Evolutionary conservation across 305 asterid genomes (phyloP), one percentile per base, ranked within the genome.

Genomic region (Rubia occidens): DNA sequence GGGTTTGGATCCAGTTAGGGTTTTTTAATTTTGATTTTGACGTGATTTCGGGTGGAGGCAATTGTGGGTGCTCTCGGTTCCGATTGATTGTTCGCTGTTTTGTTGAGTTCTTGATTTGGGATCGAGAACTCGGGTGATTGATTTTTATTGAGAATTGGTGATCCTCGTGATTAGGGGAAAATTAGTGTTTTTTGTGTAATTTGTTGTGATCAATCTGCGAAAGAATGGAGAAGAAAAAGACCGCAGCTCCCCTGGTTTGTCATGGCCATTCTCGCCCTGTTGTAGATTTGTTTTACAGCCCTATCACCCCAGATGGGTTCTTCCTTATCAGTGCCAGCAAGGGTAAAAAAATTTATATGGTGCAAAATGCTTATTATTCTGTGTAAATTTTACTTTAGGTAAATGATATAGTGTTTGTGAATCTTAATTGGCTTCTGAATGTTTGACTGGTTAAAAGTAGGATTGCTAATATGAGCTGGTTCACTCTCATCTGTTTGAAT

Each of bases 261-360:
- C 98, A 93, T 76, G 98, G 97, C 60, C 98, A 93, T 87, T 93
- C 98, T 15, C 90, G 98, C 47, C 97, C 98, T 0, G 98, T 93
- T 72, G 98, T 93, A 29, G 98, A 93, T 82, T 81, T 93, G 85
- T 87, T 83, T 80, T 93, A 90, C 85, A 93, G 98, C 74, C 96
- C 98, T 40, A 77, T 90, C 43, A 93, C 98, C 56, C 96, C 95
- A 47, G 98, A 90, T 81, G 98, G 98, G 6, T 87, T 79, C 83
- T 93, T 93, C 80, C 90, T 93, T 67, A 87, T 90, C 77, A 93
- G 98, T 82, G 98, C 97, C 26, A 90, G 98, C 97, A 93, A 93
- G 89, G 98, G 98, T 93, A 88, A 80, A 8, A 13, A 11, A 24
- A 54, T 6, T 14, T 13, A 17, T 62, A n/a, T 20, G 20, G 39